phyloP scores from a whole-genome alignment of 164 flowering plant genomes.

The Paratinospora sagittata region DNA sequence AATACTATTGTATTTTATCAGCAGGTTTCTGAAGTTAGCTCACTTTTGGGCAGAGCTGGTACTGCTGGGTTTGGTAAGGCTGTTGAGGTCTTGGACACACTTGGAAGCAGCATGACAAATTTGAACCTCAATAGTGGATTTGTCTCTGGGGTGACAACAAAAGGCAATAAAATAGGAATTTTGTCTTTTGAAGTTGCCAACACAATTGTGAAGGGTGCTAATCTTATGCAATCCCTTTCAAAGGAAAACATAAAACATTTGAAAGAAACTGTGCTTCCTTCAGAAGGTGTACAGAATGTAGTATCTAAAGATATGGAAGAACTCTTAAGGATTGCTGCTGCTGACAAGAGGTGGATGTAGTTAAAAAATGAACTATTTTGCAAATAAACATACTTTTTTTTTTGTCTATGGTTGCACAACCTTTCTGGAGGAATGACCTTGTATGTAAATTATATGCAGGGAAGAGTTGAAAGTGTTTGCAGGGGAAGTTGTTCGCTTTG shows the following conservation, averaged over 20 bases:
- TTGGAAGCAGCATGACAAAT: constrained; percentile 89
- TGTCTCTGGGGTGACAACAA: constrained; percentile 58
- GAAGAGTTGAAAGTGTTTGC: constrained; percentile 74
- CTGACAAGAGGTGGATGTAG: constrained; percentile 75
- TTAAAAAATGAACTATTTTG: background rate
- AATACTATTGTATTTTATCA: background rate
- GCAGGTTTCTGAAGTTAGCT: constrained; percentile 76
- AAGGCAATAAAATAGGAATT: constrained; percentile 72
- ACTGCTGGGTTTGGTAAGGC: constrained; percentile 83
- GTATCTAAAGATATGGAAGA: constrained; percentile 74
- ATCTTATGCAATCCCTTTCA: constrained; percentile 80
- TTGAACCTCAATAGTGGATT: constrained; percentile 61
- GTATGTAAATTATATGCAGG: constrained; percentile 33
- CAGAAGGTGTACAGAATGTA: constrained; percentile 73
- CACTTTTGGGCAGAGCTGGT: constrained; percentile 78
- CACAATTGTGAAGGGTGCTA: constrained; percentile 80
- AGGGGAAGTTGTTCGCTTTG: constrained; percentile 86
- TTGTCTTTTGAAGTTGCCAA: constrained; percentile 92
- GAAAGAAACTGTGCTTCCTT: constrained; percentile 68
- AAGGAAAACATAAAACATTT: constrained; percentile 59
- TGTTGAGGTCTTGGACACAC: constrained; percentile 83
- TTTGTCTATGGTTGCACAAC: constrained; percentile 1
- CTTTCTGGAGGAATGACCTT: background rate
- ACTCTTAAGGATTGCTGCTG: constrained; percentile 69
- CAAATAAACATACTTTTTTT: background rate